Conservation (phyloP, 495 filamentous ascomycete genomes). For the Neurospora sp. region DNA sequence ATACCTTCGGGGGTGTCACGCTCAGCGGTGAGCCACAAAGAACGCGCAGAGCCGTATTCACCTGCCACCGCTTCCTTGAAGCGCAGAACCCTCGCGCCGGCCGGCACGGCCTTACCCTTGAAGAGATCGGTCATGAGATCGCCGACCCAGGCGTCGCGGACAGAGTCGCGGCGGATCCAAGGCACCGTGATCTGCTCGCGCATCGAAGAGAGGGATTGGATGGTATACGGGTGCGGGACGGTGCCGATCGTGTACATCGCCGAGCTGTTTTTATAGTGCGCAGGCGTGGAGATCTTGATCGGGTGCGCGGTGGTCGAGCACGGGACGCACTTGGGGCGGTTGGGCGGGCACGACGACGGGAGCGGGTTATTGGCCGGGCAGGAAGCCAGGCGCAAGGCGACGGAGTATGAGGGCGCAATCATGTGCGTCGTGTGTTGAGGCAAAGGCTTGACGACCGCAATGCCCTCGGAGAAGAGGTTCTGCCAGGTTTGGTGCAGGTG, state of each 20-base stretch:
- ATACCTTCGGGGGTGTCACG: constrained; percentile 44
- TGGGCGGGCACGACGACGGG: constrained; percentile 77
- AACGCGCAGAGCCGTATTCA: constrained; percentile 42
- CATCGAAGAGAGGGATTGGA: constrained; percentile 46
- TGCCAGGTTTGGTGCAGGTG: constrained; percentile 86
- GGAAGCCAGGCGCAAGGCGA: constrained; percentile 61
- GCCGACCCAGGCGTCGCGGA: constrained; percentile 72
- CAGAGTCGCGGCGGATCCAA: constrained; percentile 63
- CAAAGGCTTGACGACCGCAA: constrained; percentile 70
- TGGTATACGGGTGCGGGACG: constrained; percentile 84
- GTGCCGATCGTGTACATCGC: constrained; percentile 69
- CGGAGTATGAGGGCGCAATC: constrained; percentile 53
- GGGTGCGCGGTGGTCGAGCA: constrained; percentile 50
- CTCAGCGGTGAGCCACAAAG: constrained; percentile 79
- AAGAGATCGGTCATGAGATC: constrained; percentile 63
- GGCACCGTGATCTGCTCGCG: constrained; percentile 46
- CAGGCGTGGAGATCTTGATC: constrained; percentile 46
- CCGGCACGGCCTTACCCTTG: constrained; percentile 44
- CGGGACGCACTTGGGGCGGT: constrained; percentile 57
- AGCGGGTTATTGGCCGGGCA: constrained; percentile 63
- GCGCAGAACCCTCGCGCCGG: constrained; percentile 52
- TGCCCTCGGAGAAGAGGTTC: constrained; percentile 54
- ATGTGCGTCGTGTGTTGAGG: constrained; percentile 61
- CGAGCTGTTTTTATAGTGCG: constrained; percentile 49
- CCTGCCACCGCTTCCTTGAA: constrained; percentile 79